Percentiles rank a stretch among this genome's conserved stretches.
Evolutionary conservation across 2,329 filamentous ascomycete genomes (phyloP).

Genomic region (Colletotrichum theobromicola): DNA sequence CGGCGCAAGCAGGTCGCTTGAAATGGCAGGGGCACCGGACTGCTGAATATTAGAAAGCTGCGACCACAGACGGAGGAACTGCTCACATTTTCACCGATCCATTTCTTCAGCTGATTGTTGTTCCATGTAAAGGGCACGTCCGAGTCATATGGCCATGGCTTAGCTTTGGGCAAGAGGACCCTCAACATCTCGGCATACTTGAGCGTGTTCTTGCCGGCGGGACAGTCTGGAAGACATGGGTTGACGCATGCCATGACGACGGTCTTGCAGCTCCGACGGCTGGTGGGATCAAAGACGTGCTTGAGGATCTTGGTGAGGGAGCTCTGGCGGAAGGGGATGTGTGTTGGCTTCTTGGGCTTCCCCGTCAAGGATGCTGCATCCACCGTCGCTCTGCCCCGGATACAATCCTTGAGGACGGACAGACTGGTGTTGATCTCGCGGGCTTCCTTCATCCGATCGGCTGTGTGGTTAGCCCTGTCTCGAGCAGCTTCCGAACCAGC

Average conservation of each 20-base stretch:
- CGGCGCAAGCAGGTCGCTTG: conserved; percentile 39
- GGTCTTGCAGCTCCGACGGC: conserved; percentile 43
- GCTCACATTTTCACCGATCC: conserved; percentile 47
- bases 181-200: conserved; percentile 54
- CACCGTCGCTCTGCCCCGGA: conserved; percentile 46
- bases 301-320: conserved; percentile 53
- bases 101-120: conserved; percentile 40
- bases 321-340: conserved; percentile 52
- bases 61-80: neutral
- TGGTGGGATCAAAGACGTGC: conserved; percentile 51
- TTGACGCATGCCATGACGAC: conserved; percentile 53
- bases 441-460: conserved; percentile 50
- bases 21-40: conserved; percentile 44
- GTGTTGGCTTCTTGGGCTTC: conserved; percentile 33
- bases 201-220: conserved; percentile 52
- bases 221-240: conserved; percentile 47
- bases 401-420: conserved; percentile 57
- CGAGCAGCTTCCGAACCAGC: conserved; percentile 54
- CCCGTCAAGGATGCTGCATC: conserved; percentile 28
- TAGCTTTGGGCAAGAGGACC: conserved; percentile 37
- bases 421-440: conserved; percentile 54
- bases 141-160: conserved; percentile 27
- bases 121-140: conserved; percentile 42
- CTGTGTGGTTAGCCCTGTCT: conserved; percentile 42
- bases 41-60: conserved; percentile 20